Conservation (phyloP, 768 basidiomycete species). For the Suillus plorans region DNA sequence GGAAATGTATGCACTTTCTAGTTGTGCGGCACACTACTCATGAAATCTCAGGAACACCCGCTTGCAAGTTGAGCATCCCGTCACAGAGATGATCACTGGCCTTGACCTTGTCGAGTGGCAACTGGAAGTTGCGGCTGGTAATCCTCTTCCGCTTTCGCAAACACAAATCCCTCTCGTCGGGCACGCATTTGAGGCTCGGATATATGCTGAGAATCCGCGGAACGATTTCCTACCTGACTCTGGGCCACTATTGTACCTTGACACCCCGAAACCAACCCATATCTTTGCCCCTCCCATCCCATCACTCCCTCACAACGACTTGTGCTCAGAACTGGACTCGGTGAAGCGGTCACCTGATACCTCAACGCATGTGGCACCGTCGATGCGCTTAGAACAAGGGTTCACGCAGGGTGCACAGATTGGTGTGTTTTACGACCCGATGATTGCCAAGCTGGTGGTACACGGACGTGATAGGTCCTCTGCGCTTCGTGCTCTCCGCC, state of each 20-base stretch:
- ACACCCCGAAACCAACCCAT: conserved; percentile 74
- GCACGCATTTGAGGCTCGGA: conserved; percentile 92
- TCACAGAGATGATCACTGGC: conserved; percentile 94
- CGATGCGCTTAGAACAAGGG: conserved; percentile 88
- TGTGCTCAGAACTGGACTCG: conserved; percentile 12
- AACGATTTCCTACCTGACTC: conserved; percentile 94
- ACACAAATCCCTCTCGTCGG: conserved; percentile 81
- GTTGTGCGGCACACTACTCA: not conserved
- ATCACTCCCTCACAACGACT: conserved; percentile 6
- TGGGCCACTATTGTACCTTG: conserved; percentile 76
- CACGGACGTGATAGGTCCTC: conserved; percentile 83
- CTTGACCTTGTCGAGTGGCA: conserved; percentile 97
- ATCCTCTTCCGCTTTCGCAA: conserved; percentile 78
- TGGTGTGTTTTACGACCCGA: conserved; percentile 87
- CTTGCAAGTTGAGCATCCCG: conserved; percentile 87
- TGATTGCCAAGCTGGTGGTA: conserved; percentile 91
- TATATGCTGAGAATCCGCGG: conserved; percentile 93
- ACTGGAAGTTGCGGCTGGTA: conserved; percentile 87
- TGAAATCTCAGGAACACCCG: conserved; percentile 66
- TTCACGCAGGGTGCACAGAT: conserved; percentile 79
- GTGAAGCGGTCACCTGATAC: conserved; percentile 20
- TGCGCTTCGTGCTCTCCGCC: conserved; percentile 76
- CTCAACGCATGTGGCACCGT: conserved; percentile 41
- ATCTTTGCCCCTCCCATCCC: conserved; percentile 52
- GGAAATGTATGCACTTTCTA: conserved; percentile 70